Conservation (phyloP, 2,329 filamentous ascomycete species). For the Colletotrichum paranaense region DNA sequence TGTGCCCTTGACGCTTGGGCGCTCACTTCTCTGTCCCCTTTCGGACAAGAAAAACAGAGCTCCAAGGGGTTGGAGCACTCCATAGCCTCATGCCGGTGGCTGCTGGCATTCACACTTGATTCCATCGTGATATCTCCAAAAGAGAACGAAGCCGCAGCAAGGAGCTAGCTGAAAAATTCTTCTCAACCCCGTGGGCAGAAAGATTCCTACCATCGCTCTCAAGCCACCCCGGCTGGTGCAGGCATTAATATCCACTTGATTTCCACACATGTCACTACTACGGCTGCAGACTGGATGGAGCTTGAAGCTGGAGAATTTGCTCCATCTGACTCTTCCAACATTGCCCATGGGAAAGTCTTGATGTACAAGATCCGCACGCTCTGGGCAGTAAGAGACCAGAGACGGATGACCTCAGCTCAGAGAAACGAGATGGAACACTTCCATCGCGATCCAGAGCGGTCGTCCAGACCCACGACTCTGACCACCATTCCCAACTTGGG, state of each 20-base stretch:
- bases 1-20: not conserved
- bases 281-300: slow-evolving; percentile 10
- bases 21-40: not conserved
- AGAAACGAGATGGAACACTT: slow-evolving; percentile 13
- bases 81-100: slow-evolving; percentile 5
- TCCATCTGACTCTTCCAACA: not conserved
- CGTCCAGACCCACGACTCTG: slow-evolving; percentile 9
- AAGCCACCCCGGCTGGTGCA: not conserved
- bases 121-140: not conserved
- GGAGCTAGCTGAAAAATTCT: slow-evolving; percentile 4
- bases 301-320: slow-evolving; percentile 4
- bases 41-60: not conserved
- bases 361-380: not conserved
- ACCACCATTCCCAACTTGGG: slow-evolving; percentile 12
- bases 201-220: not conserved
- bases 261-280: slow-evolving; percentile 30
- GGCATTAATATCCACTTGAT: slow-evolving; percentile 7
- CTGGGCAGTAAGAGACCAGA: not conserved
- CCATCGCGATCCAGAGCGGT: slow-evolving; percentile 33
- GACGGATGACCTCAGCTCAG: not conserved
- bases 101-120: not conserved
- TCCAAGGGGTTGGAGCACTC: not conserved
- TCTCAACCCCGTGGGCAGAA: slow-evolving; percentile 8
- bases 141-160: not conserved
- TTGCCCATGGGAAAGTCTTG: not conserved